phyloP scores from a whole-genome alignment of 805 yeast species.

The Pichia californica region DNA sequence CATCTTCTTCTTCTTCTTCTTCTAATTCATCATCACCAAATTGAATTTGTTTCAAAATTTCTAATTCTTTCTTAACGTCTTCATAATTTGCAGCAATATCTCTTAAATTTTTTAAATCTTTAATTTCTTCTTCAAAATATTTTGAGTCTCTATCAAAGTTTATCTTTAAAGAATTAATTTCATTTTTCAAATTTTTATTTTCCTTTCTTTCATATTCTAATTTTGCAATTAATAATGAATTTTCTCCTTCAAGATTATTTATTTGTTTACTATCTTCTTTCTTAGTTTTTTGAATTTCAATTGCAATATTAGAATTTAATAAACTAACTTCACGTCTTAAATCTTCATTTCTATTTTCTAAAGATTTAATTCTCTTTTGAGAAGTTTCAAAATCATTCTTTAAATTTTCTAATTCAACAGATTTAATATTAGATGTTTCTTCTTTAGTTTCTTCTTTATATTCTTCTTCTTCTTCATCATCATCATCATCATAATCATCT shows the following conservation, averaged over 20 bases:
- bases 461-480: constrained; percentile 13
- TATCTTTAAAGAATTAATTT: constrained; percentile 29
- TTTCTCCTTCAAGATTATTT: constrained; percentile 60
- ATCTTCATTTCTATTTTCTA: constrained; percentile 74
- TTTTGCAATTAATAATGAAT: constrained; percentile 52
- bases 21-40: constrained; percentile 45
- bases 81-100: constrained; percentile 63
- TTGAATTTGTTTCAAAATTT: constrained; percentile 65
- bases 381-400: constrained; percentile 69
- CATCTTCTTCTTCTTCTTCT: constrained; percentile 26
- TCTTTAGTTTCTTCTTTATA: constrained; percentile 20
- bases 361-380: constrained; percentile 58
- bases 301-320: constrained; percentile 39
- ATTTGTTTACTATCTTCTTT: constrained; percentile 41
- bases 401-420: constrained; percentile 41
- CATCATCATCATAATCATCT: constrained; percentile 20
- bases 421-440: constrained; percentile 13
- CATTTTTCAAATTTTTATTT: constrained; percentile 19
- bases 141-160: constrained; percentile 38
- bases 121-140: constrained; percentile 45
- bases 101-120: constrained; percentile 42
- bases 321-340: constrained; percentile 58
- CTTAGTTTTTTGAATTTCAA: constrained; percentile 37
- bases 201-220: constrained; percentile 43
- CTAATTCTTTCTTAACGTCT: constrained; percentile 70